Percentiles rank a stretch among this genome's conserved stretches.
phyloP scores from a whole-genome alignment of 169 alveolate species.

The Plasmodium billcollinsi region DNA sequence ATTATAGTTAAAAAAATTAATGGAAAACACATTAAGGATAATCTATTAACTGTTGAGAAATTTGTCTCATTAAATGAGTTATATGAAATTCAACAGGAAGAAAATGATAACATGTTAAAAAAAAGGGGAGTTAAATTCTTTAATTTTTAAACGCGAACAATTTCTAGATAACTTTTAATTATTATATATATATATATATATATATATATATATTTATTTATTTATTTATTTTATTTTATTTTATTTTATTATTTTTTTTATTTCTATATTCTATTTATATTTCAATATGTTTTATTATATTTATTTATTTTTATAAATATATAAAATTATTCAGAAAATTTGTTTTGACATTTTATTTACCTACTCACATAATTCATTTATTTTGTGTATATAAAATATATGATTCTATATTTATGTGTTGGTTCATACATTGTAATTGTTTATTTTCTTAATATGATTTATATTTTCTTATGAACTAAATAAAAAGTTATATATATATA shows the following conservation, averaged over 20 bases:
- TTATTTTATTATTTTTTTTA: too few relatives aligned
- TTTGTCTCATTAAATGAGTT: slow-evolving; percentile 75
- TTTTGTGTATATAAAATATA: too few relatives aligned
- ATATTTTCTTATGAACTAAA: too few relatives aligned
- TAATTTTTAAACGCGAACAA: not conserved
- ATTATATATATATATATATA: slow-evolving; percentile 1
- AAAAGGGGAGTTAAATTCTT: slow-evolving; percentile 1
- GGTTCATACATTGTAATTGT: too few relatives aligned
- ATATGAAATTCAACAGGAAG: slow-evolving; percentile 64
- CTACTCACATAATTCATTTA: too few relatives aligned
- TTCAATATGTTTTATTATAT: too few relatives aligned
- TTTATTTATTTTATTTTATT: not conserved
- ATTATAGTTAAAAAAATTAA: slow-evolving; percentile 72
- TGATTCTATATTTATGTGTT: too few relatives aligned
- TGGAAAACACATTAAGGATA: slow-evolving; percentile 53
- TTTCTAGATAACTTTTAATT: not conserved
- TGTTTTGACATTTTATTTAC: too few relatives aligned
- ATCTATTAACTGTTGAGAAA: slow-evolving; percentile 71
- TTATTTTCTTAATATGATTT: too few relatives aligned
- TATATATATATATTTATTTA: not conserved
- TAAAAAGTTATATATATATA: too few relatives aligned
- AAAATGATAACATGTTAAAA: slow-evolving; percentile 30
- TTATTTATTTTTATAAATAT: too few relatives aligned
- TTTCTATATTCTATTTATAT: not conserved
- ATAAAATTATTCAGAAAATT: too few relatives aligned